phyloP scores from a whole-genome alignment of 2,329 filamentous ascomycete species.

The Ophiostoma australiae region DNA sequence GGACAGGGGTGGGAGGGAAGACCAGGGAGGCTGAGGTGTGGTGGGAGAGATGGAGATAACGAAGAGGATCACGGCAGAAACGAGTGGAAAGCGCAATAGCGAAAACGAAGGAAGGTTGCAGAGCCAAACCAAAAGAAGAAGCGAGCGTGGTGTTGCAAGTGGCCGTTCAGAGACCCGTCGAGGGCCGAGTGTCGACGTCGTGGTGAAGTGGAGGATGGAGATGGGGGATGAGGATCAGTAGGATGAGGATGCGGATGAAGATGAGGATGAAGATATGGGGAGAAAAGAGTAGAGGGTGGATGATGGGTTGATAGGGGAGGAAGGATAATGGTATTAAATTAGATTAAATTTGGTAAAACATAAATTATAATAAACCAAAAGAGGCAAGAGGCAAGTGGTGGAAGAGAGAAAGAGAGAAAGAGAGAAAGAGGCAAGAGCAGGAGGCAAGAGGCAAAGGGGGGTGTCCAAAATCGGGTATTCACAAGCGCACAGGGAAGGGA shows the following conservation, averaged over 20 bases:
- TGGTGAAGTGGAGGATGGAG: background rate
- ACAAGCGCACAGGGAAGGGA: background rate
- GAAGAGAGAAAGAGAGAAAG: too few relatives aligned
- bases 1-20: background rate
- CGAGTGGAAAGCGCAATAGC: background rate
- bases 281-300: background rate
- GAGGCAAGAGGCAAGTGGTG: conserved; percentile 4
- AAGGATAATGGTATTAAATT: background rate
- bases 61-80: conserved; percentile 1
- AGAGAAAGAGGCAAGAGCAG: background rate
- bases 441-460: background rate
- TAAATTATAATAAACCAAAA: background rate
- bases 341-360: background rate
- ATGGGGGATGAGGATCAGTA: background rate
- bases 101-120: background rate
- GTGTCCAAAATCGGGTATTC: background rate
- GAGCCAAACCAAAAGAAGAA: conserved; percentile 3
- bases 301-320: conserved; percentile 1
- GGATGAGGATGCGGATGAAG: background rate
- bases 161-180: background rate
- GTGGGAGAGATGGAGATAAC: background rate
- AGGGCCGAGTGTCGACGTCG: conserved; percentile 8
- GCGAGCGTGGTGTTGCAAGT: conserved; percentile 1
- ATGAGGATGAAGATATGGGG: background rate
- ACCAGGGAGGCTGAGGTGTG: background rate